Conservation (phyloP, 73 alveolate species). For the Paramecium pentaurelia region DNA sequence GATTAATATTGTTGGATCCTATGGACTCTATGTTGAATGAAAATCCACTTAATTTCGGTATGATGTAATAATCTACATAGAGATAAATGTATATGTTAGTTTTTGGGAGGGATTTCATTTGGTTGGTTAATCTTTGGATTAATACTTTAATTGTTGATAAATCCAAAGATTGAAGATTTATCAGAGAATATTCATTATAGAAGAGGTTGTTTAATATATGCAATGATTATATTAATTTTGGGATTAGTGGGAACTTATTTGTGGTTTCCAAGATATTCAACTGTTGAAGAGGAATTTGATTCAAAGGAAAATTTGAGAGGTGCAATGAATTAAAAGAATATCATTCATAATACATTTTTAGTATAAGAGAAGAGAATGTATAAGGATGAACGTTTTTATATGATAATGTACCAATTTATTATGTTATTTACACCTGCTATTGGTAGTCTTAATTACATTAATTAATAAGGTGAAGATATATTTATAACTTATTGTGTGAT, state of each 20-base stretch:
- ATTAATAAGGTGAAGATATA: not conserved
- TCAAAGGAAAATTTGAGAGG: not conserved
- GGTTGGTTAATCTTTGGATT: slow-evolving; percentile 18
- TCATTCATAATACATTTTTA: not conserved
- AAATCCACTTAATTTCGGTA: not conserved
- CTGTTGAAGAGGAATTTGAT: not conserved
- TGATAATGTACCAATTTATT: not conserved
- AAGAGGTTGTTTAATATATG: not conserved
- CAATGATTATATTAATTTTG: not conserved
- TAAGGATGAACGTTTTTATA: not conserved
- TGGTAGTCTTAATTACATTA: not conserved
- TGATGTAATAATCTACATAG: not conserved
- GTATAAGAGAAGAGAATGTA: not conserved
- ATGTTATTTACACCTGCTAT: not conserved
- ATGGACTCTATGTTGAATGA: not conserved
- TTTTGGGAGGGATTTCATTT: not conserved
- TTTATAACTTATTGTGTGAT: not conserved
- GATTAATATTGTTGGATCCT: not conserved
- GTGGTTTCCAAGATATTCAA: not conserved
- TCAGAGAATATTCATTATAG: not conserved
- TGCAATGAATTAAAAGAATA: not conserved
- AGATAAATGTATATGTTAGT: not conserved
- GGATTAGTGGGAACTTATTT: not conserved
- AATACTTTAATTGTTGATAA: not conserved
- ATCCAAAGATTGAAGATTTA: not conserved